These are phyloP conservation scores for Xerocomellus chrysenteron DNA, from an alignment of 768 basidiomycete genomes.

Conservation along the genomic window DNA sequence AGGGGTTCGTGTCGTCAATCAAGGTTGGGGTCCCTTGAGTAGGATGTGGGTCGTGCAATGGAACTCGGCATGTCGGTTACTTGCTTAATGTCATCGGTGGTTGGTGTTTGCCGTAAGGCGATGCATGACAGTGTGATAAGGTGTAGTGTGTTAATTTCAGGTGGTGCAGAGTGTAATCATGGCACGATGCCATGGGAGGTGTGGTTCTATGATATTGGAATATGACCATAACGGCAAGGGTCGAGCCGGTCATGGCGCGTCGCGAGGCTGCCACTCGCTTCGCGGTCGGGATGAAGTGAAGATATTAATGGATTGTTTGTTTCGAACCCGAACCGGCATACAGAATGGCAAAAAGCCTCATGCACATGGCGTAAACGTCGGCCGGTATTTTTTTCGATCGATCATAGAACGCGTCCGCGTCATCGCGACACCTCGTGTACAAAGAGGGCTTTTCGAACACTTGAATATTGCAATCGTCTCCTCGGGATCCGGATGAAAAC, in stretches of 20 bases:
- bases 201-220: not conserved
- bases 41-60: not conserved
- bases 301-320: no score
- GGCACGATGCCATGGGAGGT: not conserved
- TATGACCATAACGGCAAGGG: not conserved
- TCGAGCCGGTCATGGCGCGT: not conserved
- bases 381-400: not conserved
- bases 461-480: no score
- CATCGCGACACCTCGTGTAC: not conserved
- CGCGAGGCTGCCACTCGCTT: not conserved
- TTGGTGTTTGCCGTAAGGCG: not conserved
- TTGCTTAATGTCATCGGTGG: not conserved
- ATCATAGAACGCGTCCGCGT: not conserved
- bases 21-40: not conserved
- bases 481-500: no score
- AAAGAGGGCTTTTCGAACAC: no score
- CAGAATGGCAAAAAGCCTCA: not conserved
- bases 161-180: not conserved
- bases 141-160: not conserved
- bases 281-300: not conserved
- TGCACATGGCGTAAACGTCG: conserved; percentile 1
- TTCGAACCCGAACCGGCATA: not conserved
- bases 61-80: not conserved
- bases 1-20: not conserved
- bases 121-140: not conserved